phyloP scores from a whole-genome alignment of 768 basidiomycete genomes.

The Hygrophoropsis aurantiaca region DNA sequence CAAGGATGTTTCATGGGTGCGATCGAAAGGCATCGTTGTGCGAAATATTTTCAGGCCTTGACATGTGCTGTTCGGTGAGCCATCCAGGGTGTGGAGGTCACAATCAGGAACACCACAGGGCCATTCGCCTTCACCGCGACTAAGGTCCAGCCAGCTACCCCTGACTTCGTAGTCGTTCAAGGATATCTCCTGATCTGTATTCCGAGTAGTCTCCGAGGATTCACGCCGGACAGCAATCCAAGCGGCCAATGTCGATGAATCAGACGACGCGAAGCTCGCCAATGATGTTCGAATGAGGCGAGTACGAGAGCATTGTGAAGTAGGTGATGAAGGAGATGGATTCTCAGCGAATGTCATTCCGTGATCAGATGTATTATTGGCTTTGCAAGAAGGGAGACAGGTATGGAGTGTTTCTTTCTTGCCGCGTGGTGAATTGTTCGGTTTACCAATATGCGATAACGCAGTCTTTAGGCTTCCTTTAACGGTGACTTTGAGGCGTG shows the following conservation, averaged over 20 bases:
- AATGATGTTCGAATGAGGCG: constrained; percentile 18
- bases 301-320: constrained; percentile 11
- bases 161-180: constrained; percentile 47
- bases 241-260: constrained; percentile 28
- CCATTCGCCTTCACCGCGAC: constrained; percentile 21
- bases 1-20: constrained; percentile 13
- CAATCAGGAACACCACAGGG: constrained; percentile 28
- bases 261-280: constrained; percentile 30
- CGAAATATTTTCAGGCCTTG: constrained; percentile 16
- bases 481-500: constrained; percentile 32
- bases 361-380: constrained; percentile 12
- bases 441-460: constrained; percentile 15
- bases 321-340: constrained; percentile 3
- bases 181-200: constrained; percentile 33
- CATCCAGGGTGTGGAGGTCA: constrained; percentile 30
- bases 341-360: constrained; percentile 1
- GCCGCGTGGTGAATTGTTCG: constrained; percentile 8
- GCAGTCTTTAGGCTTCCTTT: constrained; percentile 22
- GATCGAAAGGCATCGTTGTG: constrained; percentile 25
- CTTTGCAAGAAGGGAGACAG: constrained; percentile 24
- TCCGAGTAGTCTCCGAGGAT: constrained; percentile 25
- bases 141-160: constrained; percentile 46
- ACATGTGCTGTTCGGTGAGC: constrained; percentile 28
- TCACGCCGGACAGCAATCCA: constrained; percentile 41
- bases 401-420: constrained; percentile 10